A percentile compares a stretch with the other conserved stretches of the same genome.
These are phyloP conservation scores for Auriscalpium vulgare DNA, from an alignment of 768 basidiomycete genomes.

Conservation along the genomic window DNA sequence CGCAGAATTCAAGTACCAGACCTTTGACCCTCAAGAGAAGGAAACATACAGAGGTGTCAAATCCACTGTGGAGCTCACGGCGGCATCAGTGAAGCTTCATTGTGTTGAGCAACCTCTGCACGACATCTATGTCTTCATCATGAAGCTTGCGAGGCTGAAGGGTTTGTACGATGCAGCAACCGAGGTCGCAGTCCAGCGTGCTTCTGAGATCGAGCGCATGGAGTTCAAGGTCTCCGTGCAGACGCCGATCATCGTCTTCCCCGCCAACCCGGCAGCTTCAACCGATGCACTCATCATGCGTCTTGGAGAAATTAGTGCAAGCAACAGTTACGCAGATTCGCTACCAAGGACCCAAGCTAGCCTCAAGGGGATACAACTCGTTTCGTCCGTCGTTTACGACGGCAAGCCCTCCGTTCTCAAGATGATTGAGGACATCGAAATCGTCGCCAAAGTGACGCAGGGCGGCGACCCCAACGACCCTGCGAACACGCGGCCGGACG, in stretches of 20 bases:
- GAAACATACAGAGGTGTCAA: constrained; percentile 71
- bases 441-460: constrained; percentile 64
- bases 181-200: constrained; percentile 84
- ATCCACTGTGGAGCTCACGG: constrained; percentile 70
- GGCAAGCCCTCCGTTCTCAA: constrained; percentile 53
- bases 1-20: constrained; percentile 91
- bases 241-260: constrained; percentile 88
- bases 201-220: constrained; percentile 91
- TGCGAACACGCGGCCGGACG: constrained; percentile 59
- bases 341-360: constrained; percentile 63
- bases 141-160: constrained; percentile 85
- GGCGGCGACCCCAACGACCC: constrained; percentile 43
- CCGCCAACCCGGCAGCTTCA: constrained; percentile 52
- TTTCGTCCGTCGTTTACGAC: constrained; percentile 51
- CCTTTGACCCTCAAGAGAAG: constrained; percentile 65
- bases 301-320: constrained; percentile 83
- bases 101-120: constrained; percentile 90
- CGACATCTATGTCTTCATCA: constrained; percentile 73
- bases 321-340: constrained; percentile 57
- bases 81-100: constrained; percentile 86
- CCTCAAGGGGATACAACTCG: constrained; percentile 75
- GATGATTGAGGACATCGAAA: constrained; percentile 86
- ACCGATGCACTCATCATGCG: constrained; percentile 69
- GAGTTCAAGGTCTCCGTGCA: constrained; percentile 86
- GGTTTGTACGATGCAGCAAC: constrained; percentile 91